phyloP scores from a whole-genome alignment of 495 filamentous ascomycete species.

The Chaetomium tenue region DNA sequence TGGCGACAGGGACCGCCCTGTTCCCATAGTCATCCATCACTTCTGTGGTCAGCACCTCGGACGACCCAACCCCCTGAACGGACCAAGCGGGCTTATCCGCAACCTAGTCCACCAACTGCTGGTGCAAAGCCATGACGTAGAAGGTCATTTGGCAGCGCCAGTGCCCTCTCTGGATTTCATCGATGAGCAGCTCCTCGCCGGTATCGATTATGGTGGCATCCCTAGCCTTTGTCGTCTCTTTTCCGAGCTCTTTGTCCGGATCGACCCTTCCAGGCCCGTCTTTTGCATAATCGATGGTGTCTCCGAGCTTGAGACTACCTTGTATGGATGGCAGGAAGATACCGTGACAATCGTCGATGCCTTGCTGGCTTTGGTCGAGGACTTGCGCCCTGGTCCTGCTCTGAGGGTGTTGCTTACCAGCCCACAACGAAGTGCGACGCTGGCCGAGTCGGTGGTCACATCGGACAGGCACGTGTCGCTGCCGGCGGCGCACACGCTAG shows the following conservation, averaged over 20 bases:
- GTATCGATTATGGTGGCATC: background rate
- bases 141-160: background rate
- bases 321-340: constrained; percentile 1
- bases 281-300: constrained; percentile 1
- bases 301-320: background rate
- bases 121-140: background rate
- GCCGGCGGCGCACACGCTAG: background rate
- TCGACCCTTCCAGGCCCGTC: background rate
- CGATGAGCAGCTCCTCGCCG: background rate
- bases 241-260: background rate
- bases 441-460: background rate
- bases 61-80: background rate
- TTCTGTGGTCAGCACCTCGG: constrained; percentile 2
- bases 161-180: background rate
- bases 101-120: background rate
- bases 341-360: background rate
- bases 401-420: constrained; percentile 3
- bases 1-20: background rate
- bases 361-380: background rate
- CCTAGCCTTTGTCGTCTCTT: background rate
- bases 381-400: background rate
- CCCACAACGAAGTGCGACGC: background rate
- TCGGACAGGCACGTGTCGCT: background rate
- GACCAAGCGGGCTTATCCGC: background rate
- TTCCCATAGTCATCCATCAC: constrained; percentile 4